Percentiles rank a stretch among this genome's conserved stretches.
Evolutionary conservation across 768 basidiomycete species (phyloP).

Genomic region (Hemileccinum impolitum): DNA sequence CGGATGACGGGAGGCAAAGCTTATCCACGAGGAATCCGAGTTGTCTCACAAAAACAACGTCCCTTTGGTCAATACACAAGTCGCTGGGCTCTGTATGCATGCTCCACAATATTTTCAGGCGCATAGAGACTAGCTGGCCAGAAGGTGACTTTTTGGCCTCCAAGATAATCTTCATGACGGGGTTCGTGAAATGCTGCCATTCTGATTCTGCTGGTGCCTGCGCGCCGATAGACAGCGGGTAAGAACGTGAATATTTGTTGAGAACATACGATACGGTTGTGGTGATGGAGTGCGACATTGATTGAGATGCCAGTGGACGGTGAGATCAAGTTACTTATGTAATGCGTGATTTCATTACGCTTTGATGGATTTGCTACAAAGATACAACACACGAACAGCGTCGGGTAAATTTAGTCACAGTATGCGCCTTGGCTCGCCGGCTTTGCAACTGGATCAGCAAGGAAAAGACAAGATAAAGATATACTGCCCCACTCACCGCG

Average conservation of each 20-base stretch:
- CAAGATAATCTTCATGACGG: conserved; percentile 57
- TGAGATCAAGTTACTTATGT: background rate
- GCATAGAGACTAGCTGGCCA: conserved; percentile 57
- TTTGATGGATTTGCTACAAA: conserved; percentile 1
- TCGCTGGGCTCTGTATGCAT: conserved; percentile 41
- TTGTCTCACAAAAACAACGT: conserved; percentile 62
- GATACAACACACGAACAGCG: background rate
- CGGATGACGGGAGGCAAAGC: background rate
- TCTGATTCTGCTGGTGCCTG: conserved; percentile 38
- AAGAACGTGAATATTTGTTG: conserved; percentile 66
- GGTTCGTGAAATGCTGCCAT: conserved; percentile 81
- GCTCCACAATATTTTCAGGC: conserved; percentile 63
- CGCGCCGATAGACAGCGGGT: conserved; percentile 28
- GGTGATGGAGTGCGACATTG: conserved; percentile 43
- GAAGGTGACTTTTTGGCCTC: conserved; percentile 53
- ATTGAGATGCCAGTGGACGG: background rate
- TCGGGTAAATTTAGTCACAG: conserved; percentile 54
- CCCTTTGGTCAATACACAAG: conserved; percentile 42
- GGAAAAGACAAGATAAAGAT: background rate
- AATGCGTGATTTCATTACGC: background rate
- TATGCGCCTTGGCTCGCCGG: conserved; percentile 82
- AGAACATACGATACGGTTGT: conserved; percentile 55
- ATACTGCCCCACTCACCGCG: conserved; percentile 55
- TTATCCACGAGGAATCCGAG: background rate
- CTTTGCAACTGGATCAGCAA: conserved; percentile 35